A percentile compares a stretch with the other conserved stretches of the same genome.
Evolutionary conservation across 2,329 filamentous ascomycete genomes (phyloP).

Genomic region (Drechslerella stenobrocha): DNA sequence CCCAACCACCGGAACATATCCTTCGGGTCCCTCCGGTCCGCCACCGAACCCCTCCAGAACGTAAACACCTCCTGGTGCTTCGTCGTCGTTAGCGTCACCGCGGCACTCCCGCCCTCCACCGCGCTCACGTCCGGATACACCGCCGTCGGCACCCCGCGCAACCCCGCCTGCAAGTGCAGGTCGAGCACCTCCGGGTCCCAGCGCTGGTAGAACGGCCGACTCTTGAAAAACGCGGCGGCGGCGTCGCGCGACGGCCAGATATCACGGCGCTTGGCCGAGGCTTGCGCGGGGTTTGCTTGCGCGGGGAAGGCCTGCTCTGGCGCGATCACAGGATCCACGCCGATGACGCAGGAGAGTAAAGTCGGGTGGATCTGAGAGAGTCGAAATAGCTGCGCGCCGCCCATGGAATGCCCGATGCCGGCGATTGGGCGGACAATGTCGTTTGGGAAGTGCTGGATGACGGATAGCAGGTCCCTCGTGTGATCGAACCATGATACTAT

Average conservation of each 20-base stretch:
- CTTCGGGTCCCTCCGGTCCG: slow-evolving; percentile 59
- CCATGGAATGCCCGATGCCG: slow-evolving; percentile 87
- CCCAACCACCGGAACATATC: slow-evolving; percentile 64
- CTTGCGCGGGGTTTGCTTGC: slow-evolving; percentile 58
- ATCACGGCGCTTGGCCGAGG: slow-evolving; percentile 74
- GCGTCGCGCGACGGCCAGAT: slow-evolving; percentile 75
- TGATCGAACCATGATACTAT: slow-evolving; percentile 84
- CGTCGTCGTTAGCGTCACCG: slow-evolving; percentile 75
- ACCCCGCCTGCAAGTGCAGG: slow-evolving; percentile 70
- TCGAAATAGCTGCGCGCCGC: slow-evolving; percentile 63
- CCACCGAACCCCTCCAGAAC: slow-evolving; percentile 63
- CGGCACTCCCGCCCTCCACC: slow-evolving; percentile 50
- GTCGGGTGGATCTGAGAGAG: slow-evolving; percentile 74
- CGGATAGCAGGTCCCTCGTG: slow-evolving; percentile 77
- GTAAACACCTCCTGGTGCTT: slow-evolving; percentile 87
- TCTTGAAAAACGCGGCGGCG: slow-evolving; percentile 69
- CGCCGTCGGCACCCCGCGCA: slow-evolving; percentile 72
- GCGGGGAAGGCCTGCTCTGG: slow-evolving; percentile 56
- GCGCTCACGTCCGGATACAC: slow-evolving; percentile 59
- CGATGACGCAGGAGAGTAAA: slow-evolving; percentile 72
- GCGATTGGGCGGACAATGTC: slow-evolving; percentile 80
- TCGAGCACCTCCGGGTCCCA: slow-evolving; percentile 84
- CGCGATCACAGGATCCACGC: slow-evolving; percentile 80
- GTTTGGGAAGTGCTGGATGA: slow-evolving; percentile 79
- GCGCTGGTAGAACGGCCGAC: slow-evolving; percentile 72